Percentiles rank a stretch among this genome's conserved stretches.
phyloP scores from a whole-genome alignment of 2,329 filamentous ascomycete species.

The Trichoderma pleuroti region DNA sequence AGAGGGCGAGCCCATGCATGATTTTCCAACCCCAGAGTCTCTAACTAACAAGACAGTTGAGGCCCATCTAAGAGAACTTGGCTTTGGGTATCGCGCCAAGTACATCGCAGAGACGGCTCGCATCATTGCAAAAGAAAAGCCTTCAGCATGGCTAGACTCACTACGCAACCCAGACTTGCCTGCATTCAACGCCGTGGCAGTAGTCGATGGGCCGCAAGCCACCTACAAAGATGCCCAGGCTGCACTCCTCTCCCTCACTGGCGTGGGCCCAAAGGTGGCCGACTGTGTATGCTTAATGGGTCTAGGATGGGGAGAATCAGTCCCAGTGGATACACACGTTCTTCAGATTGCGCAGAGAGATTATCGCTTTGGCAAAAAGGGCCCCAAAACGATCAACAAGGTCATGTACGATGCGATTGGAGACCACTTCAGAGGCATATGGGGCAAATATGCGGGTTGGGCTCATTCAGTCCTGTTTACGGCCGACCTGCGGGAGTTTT shows the following conservation, averaged over 20 bases:
- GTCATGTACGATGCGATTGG: conserved; percentile 85
- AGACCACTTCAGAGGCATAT: conserved; percentile 82
- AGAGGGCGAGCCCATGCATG: conserved; percentile 71
- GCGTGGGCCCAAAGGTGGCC: conserved; percentile 93
- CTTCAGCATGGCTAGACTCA: conserved; percentile 70
- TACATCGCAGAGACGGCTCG: conserved; percentile 85
- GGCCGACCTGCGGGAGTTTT: conserved; percentile 82
- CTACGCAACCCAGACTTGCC: conserved; percentile 75
- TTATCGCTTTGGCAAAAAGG: conserved; percentile 86
- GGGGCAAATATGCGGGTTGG: conserved; percentile 95
- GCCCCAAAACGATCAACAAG: conserved; percentile 82
- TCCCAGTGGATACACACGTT: conserved; percentile 95
- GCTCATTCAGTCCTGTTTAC: conserved; percentile 96
- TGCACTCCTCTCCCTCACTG: conserved; percentile 71
- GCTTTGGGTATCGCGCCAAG: conserved; percentile 91
- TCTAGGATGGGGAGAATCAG: conserved; percentile 88
- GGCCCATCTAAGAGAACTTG: conserved; percentile 71
- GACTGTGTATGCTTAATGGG: conserved; percentile 98
- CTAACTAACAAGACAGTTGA: conserved; percentile 77
- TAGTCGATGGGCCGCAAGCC: conserved; percentile 46
- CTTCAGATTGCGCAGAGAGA: conserved; percentile 98
- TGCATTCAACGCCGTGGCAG: conserved; percentile 41
- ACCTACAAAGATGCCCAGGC: conserved; percentile 80
- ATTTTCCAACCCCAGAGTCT: conserved; percentile 75
- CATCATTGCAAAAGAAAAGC: conserved; percentile 65